Base-by-base conservation (phyloP, 768 basidiomycete genomes). In the Amanita subjunquillea region DNA sequence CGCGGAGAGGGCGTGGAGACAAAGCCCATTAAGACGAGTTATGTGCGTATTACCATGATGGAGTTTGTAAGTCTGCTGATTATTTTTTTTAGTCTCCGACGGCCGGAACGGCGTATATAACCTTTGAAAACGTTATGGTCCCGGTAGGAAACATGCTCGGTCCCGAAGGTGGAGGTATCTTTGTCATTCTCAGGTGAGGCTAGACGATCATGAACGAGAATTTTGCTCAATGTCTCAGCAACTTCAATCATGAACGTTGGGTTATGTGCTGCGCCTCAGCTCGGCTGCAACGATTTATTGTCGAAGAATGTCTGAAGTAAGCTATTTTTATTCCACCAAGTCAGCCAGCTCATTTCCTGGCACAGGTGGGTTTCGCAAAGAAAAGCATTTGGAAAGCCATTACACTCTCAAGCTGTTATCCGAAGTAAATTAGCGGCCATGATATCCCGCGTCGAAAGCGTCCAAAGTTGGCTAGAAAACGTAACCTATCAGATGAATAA, bases 241-340 rank as follows among this genome's bases (percentile, higher is more conserved):
- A 96, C 70, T 96, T 95, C 70, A 95, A 94, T 66, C 91, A 94
- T 67, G 93, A 93, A 64, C 84, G 88, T 62, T 94, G 89, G 91
- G 85, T 88, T 50, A 93, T 92, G 87, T 80, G 78, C 63, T 88
- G 87, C 59, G 71, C 78, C 30, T 82, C 79, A 23, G 82, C 82
- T 45, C 75, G 85, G 55, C 67, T 69, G 50, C 90, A 92, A 58
- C 80, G 92, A 30, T 47, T 67, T 17, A 72, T 75, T 44, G 72
- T 75, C 17, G 72, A 77, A 59, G 74, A 75, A 61, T 75, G 74
- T 52, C 63, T 75, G 50, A 85, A 87, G 80, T 71, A 51, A 51
- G 64, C 53, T 20, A 45, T 55, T 32, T 20, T 49, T 17, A 48
- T 54, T 29, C n/a, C 50, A 46, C 29, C n/a, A 15, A 12, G 6